Evolutionary conservation across 2,329 filamentous ascomycete genomes (phyloP), one percentile per base, ranked within the genome.

Genomic region (Trichoderma citrinoviride): DNA sequence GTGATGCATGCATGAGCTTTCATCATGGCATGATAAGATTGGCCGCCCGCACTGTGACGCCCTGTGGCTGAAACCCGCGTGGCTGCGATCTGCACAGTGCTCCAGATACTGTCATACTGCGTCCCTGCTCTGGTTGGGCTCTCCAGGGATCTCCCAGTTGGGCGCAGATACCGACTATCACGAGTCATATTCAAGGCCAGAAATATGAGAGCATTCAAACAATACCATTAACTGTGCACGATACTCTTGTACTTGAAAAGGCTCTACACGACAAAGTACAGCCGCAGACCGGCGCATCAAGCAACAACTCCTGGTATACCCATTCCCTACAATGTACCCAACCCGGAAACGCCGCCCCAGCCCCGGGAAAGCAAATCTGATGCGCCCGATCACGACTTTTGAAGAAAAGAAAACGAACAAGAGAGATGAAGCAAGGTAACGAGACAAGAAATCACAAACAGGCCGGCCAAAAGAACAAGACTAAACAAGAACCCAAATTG

Each of bases 221-320:
- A 61, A 61, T 61, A 61, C 40, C 47, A 61, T 61, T 61, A 61
- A 53, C 33, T 37, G 58, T 61, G 58, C 49, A 61, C 58, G 58
- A 61, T 61, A 61, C 37, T 53, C 40, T 29, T 46, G 47, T 37
- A 58, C 43, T 58, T 25, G 41, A 44, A 50, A 23, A 46, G 49
- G 37, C 46, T 61, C 58, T 53, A 53, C 58, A 37, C 40, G 14
- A 37, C 33, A 37, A 37, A 12, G 23, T 23, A 61, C 47, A 44
- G 47, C 40, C 58, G 19, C 47, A 27, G 40, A 61, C 47, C 40
- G 58, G 58, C 58, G 58, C 58, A 61, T 63, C 61, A 55, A 63
- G 50, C 52, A 40, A 54, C 50, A 63, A 63, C 61, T 54, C 61
- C 61, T 63, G 61, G 61, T 63, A 63, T 63, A 55, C 47, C 27